Evolutionary conservation across 2,329 filamentous ascomycete species (phyloP), one percentile per base, ranked within the genome.

Genomic region (Cercospora beticola): DNA sequence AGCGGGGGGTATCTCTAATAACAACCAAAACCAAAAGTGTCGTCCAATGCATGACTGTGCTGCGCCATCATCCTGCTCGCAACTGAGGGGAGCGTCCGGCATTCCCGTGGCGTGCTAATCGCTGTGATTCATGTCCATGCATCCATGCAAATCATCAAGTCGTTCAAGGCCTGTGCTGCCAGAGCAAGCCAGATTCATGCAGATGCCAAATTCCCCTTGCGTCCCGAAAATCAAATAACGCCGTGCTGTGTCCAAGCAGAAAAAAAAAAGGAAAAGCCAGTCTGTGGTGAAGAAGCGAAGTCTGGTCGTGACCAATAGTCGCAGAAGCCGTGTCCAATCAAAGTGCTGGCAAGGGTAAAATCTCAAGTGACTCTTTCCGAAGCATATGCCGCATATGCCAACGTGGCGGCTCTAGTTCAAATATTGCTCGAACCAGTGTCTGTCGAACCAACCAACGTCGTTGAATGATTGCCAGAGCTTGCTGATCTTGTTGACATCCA

Each of bases 401-500:
- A 21, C 18, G 18, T 52, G 18, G 46, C 10, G 5, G 18, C 2
- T 7, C 18, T 65, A 61, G 66, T 68, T 68, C 43, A 75, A 31
- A 26, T 66, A 71, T 52, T 71, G 46, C 64, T 72, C 56, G 68
- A 76, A 75, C 68, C 70, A 73, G 56, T 73, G 66, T 62, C 72
- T 67, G 43, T 78, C 74, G 26, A 78, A 77, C 76, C 76, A 78
- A 10, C 76, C 76, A 14, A 74, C 73, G n/a, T 69, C 90, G 61
- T 97, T 92, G 77, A 92, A 98, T 5, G 93, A 93, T 43, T 89
- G 89, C 92, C 93, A 97, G 58, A 98, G 85, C 80, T 94, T 94
- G 73, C 92, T 96, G 3, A 94, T 93, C 84, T 97, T 98, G 84
- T 97, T 97, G 79, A 98, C 94, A 76, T 98, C 94, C 72, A 97